Evolutionary conservation across 108 stramenopile genomes (phyloP).

Genomic region (Discostella stelligeroides): DNA sequence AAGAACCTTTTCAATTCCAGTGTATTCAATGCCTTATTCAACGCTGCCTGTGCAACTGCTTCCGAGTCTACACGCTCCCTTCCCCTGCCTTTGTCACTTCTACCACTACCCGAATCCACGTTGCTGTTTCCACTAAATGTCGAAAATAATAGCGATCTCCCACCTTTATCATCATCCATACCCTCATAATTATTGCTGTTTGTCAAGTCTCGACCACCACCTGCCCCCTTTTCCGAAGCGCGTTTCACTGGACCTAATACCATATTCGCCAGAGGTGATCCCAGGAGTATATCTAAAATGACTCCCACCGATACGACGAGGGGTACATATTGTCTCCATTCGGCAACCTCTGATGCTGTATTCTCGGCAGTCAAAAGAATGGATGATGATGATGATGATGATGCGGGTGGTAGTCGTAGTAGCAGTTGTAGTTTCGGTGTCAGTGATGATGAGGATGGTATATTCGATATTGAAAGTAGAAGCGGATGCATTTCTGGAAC

Average conservation of each 20-base stretch:
- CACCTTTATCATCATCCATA: neutral
- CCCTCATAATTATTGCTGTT: conserved; percentile 15
- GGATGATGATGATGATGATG: conserved; percentile 6
- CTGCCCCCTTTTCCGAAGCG: conserved; percentile 42
- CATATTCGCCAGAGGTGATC: conserved; percentile 74
- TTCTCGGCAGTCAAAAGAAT: conserved; percentile 30
- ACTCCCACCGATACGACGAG: conserved; percentile 63
- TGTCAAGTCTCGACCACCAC: conserved; percentile 12
- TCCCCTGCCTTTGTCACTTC: conserved; percentile 16
- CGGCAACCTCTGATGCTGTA: conserved; percentile 50
- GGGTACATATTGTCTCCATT: conserved; percentile 88
- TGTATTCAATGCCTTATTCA: conserved; percentile 66
- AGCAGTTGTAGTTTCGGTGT: too few species aligned
- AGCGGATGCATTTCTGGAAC: too few species aligned
- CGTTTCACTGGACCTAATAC: conserved; percentile 56
- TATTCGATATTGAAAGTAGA: too few species aligned
- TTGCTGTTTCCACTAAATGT: conserved; percentile 3
- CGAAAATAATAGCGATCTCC: conserved; percentile 39
- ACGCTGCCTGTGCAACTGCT: conserved; percentile 62
- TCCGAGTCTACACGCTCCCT: conserved; percentile 78
- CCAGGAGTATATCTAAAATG: conserved; percentile 79
- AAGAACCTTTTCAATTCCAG: conserved; percentile 66
- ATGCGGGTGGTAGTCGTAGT: neutral
- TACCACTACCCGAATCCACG: neutral
- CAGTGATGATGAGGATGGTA: too few species aligned